Conservation (phyloP, 192 early-diverging fungal species). For the Globomyces pollinis-pini region DNA sequence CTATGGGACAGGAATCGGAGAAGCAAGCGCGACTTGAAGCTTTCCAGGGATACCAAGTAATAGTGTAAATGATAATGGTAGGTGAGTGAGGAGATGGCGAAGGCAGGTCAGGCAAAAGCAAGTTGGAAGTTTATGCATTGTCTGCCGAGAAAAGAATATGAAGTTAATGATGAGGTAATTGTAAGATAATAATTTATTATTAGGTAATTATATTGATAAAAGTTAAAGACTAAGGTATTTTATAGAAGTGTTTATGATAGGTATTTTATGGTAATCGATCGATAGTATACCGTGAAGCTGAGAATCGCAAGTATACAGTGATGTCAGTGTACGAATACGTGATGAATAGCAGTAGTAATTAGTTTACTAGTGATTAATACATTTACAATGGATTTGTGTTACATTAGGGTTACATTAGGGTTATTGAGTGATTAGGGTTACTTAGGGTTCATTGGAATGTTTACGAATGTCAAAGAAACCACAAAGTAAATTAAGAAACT, state of each 20-base stretch:
- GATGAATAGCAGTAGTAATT: neutral
- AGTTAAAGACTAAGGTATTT: neutral
- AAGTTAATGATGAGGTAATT: conserved; percentile 96
- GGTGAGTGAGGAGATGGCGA: conserved; percentile 76
- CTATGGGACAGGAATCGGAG: conserved; percentile 95
- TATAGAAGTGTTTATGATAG: no score
- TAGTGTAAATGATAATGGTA: conserved; percentile 69
- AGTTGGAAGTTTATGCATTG: conserved; percentile 99
- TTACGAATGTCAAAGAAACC: conserved; percentile 1
- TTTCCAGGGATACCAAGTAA: conserved; percentile 82
- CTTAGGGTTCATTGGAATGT: neutral
- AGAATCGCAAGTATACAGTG: conserved; percentile 99
- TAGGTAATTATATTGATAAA: neutral
- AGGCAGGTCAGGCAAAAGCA: conserved; percentile 60
- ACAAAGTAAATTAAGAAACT: neutral
- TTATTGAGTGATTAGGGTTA: no score
- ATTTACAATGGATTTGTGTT: neutral
- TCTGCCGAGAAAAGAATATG: conserved; percentile 89
- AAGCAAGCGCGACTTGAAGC: conserved; percentile 71
- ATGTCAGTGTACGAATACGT: conserved; percentile 65
- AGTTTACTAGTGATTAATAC: neutral
- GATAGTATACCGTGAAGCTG: conserved; percentile 92
- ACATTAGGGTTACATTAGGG: no score
- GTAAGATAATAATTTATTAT: conserved; percentile 24
- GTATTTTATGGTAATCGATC: conserved; percentile 87